Conservation (phyloP, 2,329 filamentous ascomycete genomes). For the Remersonia thermophila region DNA sequence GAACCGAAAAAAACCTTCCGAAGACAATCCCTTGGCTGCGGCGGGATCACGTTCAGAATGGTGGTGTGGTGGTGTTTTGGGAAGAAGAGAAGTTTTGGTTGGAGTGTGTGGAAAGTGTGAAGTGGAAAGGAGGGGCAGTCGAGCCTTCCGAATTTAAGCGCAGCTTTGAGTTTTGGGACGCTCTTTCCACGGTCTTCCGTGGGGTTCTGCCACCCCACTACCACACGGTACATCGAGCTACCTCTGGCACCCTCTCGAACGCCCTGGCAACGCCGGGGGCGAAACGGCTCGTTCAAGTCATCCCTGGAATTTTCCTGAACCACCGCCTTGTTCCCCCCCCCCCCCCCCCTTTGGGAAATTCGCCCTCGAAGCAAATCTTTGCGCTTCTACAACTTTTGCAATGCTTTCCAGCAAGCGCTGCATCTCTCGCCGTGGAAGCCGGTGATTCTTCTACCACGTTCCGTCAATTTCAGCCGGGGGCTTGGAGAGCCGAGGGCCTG, state of each 20-base stretch:
- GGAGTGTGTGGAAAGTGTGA: slow-evolving; percentile 6
- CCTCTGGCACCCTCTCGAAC: slow-evolving; percentile 13
- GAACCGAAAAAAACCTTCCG: slow-evolving; percentile 1
- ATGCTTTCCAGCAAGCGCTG: too few species aligned
- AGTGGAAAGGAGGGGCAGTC: slow-evolving; percentile 17
- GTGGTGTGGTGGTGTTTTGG: background rate
- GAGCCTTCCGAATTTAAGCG: slow-evolving; percentile 17
- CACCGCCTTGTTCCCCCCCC: too few species aligned
- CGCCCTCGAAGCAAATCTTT: too few species aligned
- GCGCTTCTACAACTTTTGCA: too few species aligned
- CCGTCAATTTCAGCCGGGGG: too few species aligned
- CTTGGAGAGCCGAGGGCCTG: too few species aligned
- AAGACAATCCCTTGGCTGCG: slow-evolving; percentile 12
- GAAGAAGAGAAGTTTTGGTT: slow-evolving; percentile 9
- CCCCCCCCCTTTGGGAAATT: too few species aligned
- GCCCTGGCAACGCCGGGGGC: slow-evolving; percentile 14
- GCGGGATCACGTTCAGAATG: slow-evolving; percentile 8
- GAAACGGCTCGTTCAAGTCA: too few species aligned
- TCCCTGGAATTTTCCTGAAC: too few species aligned
- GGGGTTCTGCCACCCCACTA: slow-evolving; percentile 19
- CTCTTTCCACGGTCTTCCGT: slow-evolving; percentile 18
- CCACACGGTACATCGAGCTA: slow-evolving; percentile 13
- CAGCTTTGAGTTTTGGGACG: slow-evolving; percentile 10
- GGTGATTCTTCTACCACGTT: too few species aligned
- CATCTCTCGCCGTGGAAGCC: too few species aligned